Evolutionary conservation across 768 basidiomycete genomes (phyloP).

Genomic region (Naematelia aurantialba): DNA sequence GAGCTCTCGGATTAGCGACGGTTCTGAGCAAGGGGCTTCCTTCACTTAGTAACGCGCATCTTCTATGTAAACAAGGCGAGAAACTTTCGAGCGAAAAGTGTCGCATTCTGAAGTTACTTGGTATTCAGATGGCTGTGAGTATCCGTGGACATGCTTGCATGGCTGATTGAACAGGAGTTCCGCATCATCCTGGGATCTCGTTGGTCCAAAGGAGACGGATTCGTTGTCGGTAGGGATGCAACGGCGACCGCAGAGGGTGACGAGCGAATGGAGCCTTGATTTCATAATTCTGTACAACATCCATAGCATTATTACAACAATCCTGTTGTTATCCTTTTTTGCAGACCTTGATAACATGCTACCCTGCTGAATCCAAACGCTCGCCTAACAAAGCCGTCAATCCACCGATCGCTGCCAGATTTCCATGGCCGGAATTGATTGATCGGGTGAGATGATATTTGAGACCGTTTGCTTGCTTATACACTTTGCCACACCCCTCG

Average conservation of each 20-base stretch:
- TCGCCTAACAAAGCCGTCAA: slow-evolving; percentile 22
- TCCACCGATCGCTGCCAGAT: slow-evolving; percentile 42
- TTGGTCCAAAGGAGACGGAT: slow-evolving; percentile 46
- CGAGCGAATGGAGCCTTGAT: slow-evolving; percentile 27
- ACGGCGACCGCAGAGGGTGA: slow-evolving; percentile 11
- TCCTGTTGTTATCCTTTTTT: background rate
- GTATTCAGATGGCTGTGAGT: slow-evolving; percentile 73
- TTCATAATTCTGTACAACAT: background rate
- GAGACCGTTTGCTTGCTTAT: slow-evolving; percentile 50
- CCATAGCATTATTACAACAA: background rate
- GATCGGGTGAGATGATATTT: slow-evolving; percentile 49
- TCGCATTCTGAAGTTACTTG: slow-evolving; percentile 85
- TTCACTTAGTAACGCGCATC: slow-evolving; percentile 71
- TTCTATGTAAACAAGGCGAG: slow-evolving; percentile 78
- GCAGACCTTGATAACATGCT: slow-evolving; percentile 2
- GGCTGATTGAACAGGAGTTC: slow-evolving; percentile 40
- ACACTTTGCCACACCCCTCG: slow-evolving; percentile 48
- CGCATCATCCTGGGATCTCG: slow-evolving; percentile 44
- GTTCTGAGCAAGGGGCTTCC: slow-evolving; percentile 83
- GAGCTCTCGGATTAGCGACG: slow-evolving; percentile 83
- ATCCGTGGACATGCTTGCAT: background rate
- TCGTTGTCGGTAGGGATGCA: slow-evolving; percentile 32
- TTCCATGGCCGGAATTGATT: slow-evolving; percentile 48
- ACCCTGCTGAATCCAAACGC: slow-evolving; percentile 1
- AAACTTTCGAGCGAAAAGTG: slow-evolving; percentile 78